Evolutionary conservation across 177 flowering plant genomes (phyloP), one percentile per base, ranked within the genome.

Genomic region (Vitis hybrid): DNA sequence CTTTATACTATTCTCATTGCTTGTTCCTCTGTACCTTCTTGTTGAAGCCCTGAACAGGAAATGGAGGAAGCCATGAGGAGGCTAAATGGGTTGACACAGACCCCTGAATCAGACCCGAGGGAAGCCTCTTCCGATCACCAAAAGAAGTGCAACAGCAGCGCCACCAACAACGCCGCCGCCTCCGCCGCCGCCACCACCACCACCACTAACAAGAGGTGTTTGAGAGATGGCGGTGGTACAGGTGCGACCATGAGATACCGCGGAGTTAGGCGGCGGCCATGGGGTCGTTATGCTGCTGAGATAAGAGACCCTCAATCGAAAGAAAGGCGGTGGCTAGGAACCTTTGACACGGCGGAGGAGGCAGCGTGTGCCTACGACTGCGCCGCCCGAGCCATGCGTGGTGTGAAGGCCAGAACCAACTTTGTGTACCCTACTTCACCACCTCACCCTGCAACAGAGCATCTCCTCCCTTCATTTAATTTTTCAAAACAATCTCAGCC

Each of bases 251-350:
- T 79, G 75, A 73, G 93, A 58, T 94, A 94, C 88, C 86, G 97
- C 2, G 98, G 98, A 0, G 98, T 94, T 0, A 86, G 98, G 0
- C 89, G 97, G 31, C 84, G 98, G 31, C 98, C 98, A 0, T 94
- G 98, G 98, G 98, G 98, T 2, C 88, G 98, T 1, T 94, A 89
- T 67, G 98, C 98, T 0, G 98, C 98, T 1, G 98, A 94, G 79
- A 94, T 94, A 24, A 57, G 98, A 2, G 98, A 94, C 78, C 97
- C 98, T 0, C 87, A 81, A 71, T 85, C 93, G 1, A 94, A 94
- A 69, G 98, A 94, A 70, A 33, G 98, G 66, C 84, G 94, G 14
- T 94, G 98, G 98, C 82, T 94, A 1, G 98, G 98, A 2, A 94
- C 98, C 3, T 94, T 90, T 68, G 98, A 94, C 85, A 94, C 98